phyloP scores from a whole-genome alignment of 495 filamentous ascomycete species.

The Penicillium waksmanii region DNA sequence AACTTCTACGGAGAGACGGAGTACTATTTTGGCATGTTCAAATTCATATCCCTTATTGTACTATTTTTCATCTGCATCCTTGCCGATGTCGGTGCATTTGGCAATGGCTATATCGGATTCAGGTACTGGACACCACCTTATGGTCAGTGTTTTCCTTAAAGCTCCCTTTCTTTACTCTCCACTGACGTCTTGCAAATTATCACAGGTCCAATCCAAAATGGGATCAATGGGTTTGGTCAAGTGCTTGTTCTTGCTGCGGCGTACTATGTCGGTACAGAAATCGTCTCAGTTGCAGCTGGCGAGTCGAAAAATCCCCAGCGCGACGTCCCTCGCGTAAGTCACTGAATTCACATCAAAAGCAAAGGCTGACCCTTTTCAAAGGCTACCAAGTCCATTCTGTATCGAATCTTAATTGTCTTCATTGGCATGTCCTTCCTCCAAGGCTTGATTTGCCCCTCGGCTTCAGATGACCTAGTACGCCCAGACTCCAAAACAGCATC shows the following conservation, averaged over 20 bases:
- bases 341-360: not conserved
- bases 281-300: slow-evolving; percentile 11
- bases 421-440: slow-evolving; percentile 2
- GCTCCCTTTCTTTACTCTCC: no score
- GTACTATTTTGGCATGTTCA: slow-evolving; percentile 13
- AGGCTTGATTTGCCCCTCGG: not conserved
- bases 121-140: not conserved
- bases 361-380: not conserved
- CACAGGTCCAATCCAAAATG: not conserved
- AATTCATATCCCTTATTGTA: slow-evolving; percentile 2
- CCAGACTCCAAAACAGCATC: not conserved
- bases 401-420: slow-evolving; percentile 3
- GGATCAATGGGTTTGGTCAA: not conserved
- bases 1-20: slow-evolving; percentile 9
- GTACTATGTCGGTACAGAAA: slow-evolving; percentile 12
- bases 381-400: slow-evolving; percentile 1
- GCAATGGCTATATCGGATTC: not conserved
- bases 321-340: slow-evolving; percentile 1
- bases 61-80: slow-evolving; percentile 7
- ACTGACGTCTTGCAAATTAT: not conserved
- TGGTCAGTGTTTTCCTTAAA: not conserved
- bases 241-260: slow-evolving; percentile 7
- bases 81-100: not conserved
- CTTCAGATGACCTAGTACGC: not conserved
- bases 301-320: slow-evolving; percentile 10